Evolutionary conservation across 345 rosid species (phyloP), one percentile per base, ranked within the genome.

Genomic region (Euphorbia lathyris): DNA sequence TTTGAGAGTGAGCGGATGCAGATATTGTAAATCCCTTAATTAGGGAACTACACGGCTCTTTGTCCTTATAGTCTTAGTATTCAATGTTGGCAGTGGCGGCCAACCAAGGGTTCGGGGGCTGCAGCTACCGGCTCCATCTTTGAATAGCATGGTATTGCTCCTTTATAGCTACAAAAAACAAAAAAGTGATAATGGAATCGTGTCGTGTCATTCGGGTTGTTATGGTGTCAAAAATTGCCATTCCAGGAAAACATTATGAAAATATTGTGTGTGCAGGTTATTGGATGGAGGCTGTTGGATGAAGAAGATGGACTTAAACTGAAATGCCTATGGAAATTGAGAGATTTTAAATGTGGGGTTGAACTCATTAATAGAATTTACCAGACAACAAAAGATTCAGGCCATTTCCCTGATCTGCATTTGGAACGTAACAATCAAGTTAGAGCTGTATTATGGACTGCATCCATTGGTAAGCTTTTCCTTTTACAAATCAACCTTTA

Each of bases 211-310:
- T 3, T 34, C 38, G 38, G 38, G 38, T 34, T 34, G 38, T 34
- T 34, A 34, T 34, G 7, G 7, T 34, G 38, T 34, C 4, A 34
- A n/a, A 34, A 34, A 34, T 34, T 3, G 7, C 7, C 38, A 34
- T 7, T 2, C 38, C 38, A 2, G 38, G 12, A 36, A n/a, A 32
- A 7, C 47, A 53, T 20, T 17, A 34, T 17, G n/a, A 3, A 23
- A 0, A 30, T 19, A 9, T 10, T 5, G 16, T 57, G 58, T 30
- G 14, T 7, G 61, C 61, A 90, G 99, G 89, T 95, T 59, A 27
- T 92, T 56, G 99, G 99, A 17, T 95, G 99, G 97, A 92, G 96
- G 72, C 78, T 95, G 36, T 71, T 90, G 76, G 97, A 91, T 7
- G 88, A 83, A 74, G 88, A 83, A 36, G 85, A 86, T 0, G 87